Conservation (phyloP, 2,329 filamentous ascomycete species). For the Exophiala lecanii-corni region DNA sequence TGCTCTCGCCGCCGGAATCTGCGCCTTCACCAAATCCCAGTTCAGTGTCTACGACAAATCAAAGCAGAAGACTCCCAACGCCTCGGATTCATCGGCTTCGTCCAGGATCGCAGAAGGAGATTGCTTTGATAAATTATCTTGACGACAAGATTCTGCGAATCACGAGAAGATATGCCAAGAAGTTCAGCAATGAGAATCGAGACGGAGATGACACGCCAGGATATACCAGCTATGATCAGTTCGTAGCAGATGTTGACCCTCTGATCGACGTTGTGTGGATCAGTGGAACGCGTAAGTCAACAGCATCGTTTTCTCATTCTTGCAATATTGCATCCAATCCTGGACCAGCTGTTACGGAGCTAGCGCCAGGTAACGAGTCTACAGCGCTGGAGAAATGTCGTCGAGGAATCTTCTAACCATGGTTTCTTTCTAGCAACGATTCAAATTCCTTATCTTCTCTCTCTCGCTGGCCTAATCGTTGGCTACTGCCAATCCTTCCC, state of each 20-base stretch:
- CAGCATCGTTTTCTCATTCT: not conserved
- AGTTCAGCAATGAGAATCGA: slow-evolving; percentile 34
- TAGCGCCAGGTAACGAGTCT: no score
- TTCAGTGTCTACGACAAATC: slow-evolving; percentile 2
- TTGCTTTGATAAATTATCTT: slow-evolving; percentile 53
- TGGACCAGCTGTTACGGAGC: no score
- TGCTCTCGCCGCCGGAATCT: slow-evolving; percentile 19
- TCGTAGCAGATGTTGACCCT: slow-evolving; percentile 68
- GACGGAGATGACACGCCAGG: slow-evolving; percentile 41
- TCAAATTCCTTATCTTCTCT: slow-evolving; percentile 79
- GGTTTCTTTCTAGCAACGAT: slow-evolving; percentile 56
- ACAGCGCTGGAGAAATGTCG: no score
- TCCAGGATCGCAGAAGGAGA: slow-evolving; percentile 56
- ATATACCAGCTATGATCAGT: slow-evolving; percentile 62
- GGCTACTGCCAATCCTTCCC: slow-evolving; percentile 70
- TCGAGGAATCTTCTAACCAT: slow-evolving; percentile 6
- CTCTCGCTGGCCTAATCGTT: slow-evolving; percentile 67
- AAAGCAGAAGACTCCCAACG: slow-evolving; percentile 43
- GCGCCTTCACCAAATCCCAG: slow-evolving; percentile 17
- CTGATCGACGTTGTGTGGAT: slow-evolving; percentile 81
- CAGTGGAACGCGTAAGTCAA: slow-evolving; percentile 71
- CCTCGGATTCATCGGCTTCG: slow-evolving; percentile 50
- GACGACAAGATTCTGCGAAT: slow-evolving; percentile 50
- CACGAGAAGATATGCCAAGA: slow-evolving; percentile 51
- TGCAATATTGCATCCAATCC: not conserved